Evolutionary conservation across 371 early-diverging fungal genomes (phyloP), one percentile per base, ranked within the genome.

Genomic region (Coemansia sp.): DNA sequence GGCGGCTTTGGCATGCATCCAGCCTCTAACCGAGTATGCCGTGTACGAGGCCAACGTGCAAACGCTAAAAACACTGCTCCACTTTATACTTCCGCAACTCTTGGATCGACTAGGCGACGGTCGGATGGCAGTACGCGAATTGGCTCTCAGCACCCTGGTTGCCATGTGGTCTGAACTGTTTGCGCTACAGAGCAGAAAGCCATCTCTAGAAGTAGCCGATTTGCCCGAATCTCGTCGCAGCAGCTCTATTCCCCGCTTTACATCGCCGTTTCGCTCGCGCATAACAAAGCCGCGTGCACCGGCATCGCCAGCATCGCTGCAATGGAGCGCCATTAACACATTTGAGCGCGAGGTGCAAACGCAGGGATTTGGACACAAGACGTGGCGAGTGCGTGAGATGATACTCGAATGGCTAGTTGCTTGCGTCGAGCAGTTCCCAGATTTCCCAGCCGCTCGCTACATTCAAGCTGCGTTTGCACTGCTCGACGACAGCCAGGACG

Each of bases 341-440:
- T 61, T 82, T 39, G 73, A 81, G 48, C 69, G 78, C 40, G 82
- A 82, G 14, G 64, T 81, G 16, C 69, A 68, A 48, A 20, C 69
- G 37, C 69, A 56, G 25, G 82, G 81, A 8, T 79, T 81, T 33
- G 66, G 44, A 2, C 82, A 81, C 55, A 82, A 78, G 53, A 81
- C 73, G 12, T 75, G 70, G 71, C 52, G 82, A n/a, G 82, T 81
- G 40, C 72, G 82, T 11, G 82, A 81, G 62, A 81, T 81, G 82
- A 48, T 59, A 8, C 62, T 75, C 8, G 77, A 81, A 14, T 81
- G 81, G 81, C 56, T 81, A 21, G 62, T 62, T 9, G 48, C 62
- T 1, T 80, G 80, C 33, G 62, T 65, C 28, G 63, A 70, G n/a
- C 67, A 74, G 56, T 73, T 72, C 48, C 59, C 72, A 2, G 64